phyloP scores from a whole-genome alignment of 2,329 filamentous ascomycete species.

The Epichloe sylvatica region DNA sequence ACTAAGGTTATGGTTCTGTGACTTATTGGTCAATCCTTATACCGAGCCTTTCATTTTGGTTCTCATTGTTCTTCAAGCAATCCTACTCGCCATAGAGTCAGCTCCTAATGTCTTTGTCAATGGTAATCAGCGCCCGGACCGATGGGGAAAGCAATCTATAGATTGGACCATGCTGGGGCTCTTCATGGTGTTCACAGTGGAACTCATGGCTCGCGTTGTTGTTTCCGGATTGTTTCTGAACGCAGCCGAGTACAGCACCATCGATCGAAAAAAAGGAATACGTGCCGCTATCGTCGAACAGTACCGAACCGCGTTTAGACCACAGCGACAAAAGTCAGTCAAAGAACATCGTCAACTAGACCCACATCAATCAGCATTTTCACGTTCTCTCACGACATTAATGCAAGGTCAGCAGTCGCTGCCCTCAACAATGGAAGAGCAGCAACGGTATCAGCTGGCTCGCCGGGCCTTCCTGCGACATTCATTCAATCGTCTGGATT shows the following conservation, averaged over 20 bases:
- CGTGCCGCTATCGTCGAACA: constrained; percentile 62
- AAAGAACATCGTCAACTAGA: constrained; percentile 35
- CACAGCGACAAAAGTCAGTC: constrained; percentile 57
- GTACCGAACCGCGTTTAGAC: constrained; percentile 66
- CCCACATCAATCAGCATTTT: constrained; percentile 48
- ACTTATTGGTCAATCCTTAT: constrained; percentile 71
- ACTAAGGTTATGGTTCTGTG: constrained; percentile 61
- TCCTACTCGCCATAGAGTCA: constrained; percentile 78
- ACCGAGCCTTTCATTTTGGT: constrained; percentile 78
- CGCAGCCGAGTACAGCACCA: constrained; percentile 79
- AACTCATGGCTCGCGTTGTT: constrained; percentile 68
- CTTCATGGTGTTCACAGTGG: constrained; percentile 81
- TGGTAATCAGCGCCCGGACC: constrained; percentile 42
- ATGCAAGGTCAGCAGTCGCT: constrained; percentile 45
- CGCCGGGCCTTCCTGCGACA: constrained; percentile 86
- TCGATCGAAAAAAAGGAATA: constrained; percentile 64
- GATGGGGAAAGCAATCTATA: constrained; percentile 55
- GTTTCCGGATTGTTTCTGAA: constrained; percentile 92
- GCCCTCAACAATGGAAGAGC: constrained; percentile 54
- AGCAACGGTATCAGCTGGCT: constrained; percentile 73
- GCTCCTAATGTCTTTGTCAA: constrained; percentile 53
- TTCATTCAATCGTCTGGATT: constrained; percentile 90
- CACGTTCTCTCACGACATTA: constrained; percentile 69
- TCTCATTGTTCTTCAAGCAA: constrained; percentile 74
- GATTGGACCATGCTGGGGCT: constrained; percentile 72